These are phyloP conservation scores for Naganishia antarctica DNA, from an alignment of 768 basidiomycete species.

Conservation along the genomic window DNA sequence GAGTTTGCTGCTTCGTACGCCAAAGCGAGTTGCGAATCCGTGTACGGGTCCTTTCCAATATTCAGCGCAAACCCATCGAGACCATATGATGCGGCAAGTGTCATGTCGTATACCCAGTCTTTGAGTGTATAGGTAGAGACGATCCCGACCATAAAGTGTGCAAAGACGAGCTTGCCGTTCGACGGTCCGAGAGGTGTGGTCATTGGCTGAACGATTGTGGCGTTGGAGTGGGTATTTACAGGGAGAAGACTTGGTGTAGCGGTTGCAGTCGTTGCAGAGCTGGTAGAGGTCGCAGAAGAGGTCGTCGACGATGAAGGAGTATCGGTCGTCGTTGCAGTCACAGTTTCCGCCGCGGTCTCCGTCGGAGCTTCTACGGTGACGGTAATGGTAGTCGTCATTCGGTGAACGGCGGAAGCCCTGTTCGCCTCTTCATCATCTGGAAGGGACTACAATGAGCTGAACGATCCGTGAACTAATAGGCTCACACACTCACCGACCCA, in stretches of 20 bases:
- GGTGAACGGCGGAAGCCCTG: background rate
- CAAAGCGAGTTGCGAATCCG: constrained; percentile 41
- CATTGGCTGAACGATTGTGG: background rate
- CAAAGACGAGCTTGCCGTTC: constrained; percentile 36
- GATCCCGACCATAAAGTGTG: constrained; percentile 49
- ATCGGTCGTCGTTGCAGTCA: background rate
- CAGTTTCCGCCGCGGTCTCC: background rate
- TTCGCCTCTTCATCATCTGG: background rate
- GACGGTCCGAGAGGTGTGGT: background rate
- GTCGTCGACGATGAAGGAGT: background rate
- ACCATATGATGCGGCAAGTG: constrained; percentile 40
- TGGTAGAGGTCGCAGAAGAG: no score
- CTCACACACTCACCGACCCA: constrained; percentile 2
- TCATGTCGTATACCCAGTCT: constrained; percentile 41
- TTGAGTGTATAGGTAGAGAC: constrained; percentile 37
- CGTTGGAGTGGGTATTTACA: background rate
- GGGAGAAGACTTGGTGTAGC: background rate
- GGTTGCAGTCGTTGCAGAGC: no score
- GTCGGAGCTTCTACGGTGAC: background rate
- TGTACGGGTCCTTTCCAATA: constrained; percentile 45
- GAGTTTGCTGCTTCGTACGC: constrained; percentile 41
- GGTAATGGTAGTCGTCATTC: background rate
- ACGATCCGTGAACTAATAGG: no score
- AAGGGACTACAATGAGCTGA: no score
- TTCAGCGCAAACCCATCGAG: constrained; percentile 47